These are phyloP conservation scores for Lentinula edodes DNA, from an alignment of 768 basidiomycete genomes.

Conservation along the genomic window DNA sequence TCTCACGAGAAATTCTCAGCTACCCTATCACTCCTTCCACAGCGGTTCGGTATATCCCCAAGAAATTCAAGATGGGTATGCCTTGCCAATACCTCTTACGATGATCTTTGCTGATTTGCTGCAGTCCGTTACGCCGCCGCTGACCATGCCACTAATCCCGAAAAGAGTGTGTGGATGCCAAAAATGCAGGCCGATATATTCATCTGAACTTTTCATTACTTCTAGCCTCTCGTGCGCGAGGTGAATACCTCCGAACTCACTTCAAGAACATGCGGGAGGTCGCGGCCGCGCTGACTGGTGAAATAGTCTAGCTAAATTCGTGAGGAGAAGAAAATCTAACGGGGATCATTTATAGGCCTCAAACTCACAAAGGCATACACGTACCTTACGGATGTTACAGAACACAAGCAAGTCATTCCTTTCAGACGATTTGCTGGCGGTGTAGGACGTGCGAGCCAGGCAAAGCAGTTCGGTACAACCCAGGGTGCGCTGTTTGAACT, in stretches of 20 bases:
- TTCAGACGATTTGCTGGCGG: constrained; percentile 95
- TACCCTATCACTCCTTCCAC: background rate
- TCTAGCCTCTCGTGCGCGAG: constrained; percentile 85
- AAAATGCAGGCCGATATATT: background rate
- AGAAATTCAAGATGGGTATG: constrained; percentile 49
- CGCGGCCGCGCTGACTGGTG: constrained; percentile 88
- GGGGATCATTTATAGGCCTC: constrained; percentile 50
- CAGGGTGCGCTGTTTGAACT: constrained; percentile 63
- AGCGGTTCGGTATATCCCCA: background rate
- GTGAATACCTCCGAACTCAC: constrained; percentile 97
- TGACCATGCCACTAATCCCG: constrained; percentile 83
- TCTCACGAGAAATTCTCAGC: background rate
- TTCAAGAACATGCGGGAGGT: constrained; percentile 99
- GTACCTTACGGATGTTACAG: constrained; percentile 90
- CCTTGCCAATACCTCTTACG: constrained; percentile 19
- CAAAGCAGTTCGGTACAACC: constrained; percentile 93
- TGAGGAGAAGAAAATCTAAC: background rate
- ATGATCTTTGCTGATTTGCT: constrained; percentile 12
- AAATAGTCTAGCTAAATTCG: background rate
- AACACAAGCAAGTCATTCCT: constrained; percentile 84
- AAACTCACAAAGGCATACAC: constrained; percentile 92
- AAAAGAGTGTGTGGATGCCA: constrained; percentile 71
- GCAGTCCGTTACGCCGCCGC: constrained; percentile 93
- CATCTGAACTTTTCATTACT: constrained; percentile 9
- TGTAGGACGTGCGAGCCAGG: constrained; percentile 91